Evolutionary conservation across 805 yeast species (phyloP).

Genomic region (Sungouiella blattae): DNA sequence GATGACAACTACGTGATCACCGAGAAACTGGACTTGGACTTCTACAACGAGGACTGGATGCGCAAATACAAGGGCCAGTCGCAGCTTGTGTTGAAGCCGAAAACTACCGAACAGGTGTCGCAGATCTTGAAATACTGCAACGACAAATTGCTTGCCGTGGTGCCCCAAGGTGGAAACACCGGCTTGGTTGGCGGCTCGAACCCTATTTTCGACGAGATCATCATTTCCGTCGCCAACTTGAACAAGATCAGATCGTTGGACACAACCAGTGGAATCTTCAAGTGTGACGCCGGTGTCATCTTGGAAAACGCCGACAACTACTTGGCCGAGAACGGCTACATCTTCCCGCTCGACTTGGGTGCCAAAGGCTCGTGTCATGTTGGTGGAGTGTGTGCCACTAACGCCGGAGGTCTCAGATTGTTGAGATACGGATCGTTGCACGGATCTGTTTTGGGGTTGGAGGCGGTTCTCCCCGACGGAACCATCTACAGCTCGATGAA

Average conservation of each 20-base stretch:
- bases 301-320: slow-evolving; percentile 80
- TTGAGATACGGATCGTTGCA: slow-evolving; percentile 89
- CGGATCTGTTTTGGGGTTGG: slow-evolving; percentile 87
- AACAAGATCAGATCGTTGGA: slow-evolving; percentile 83
- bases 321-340: slow-evolving; percentile 76
- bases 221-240: slow-evolving; percentile 64
- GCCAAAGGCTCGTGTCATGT: slow-evolving; percentile 97
- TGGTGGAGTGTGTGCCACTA: slow-evolving; percentile 93
- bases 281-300: slow-evolving; percentile 87
- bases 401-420: slow-evolving; percentile 91
- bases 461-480: slow-evolving; percentile 91
- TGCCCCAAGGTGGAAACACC: slow-evolving; percentile 97
- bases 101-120: slow-evolving; percentile 72
- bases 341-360: slow-evolving; percentile 91
- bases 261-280: slow-evolving; percentile 74
- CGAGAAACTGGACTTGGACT: slow-evolving; percentile 59
- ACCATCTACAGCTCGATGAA: slow-evolving; percentile 75
- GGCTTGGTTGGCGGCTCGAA: slow-evolving; percentile 94
- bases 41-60: slow-evolving; percentile 92
- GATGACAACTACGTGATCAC: slow-evolving; percentile 47
- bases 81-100: slow-evolving; percentile 75
- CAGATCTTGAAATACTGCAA: slow-evolving; percentile 77
- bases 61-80: slow-evolving; percentile 89
- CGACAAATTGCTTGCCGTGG: slow-evolving; percentile 72
- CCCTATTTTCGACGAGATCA: slow-evolving; percentile 88